A percentile compares a stretch with the other conserved stretches of the same genome.
These are phyloP conservation scores for Aspergillus calidoustus DNA, from an alignment of 2,329 filamentous ascomycete genomes.

Conservation along the genomic window DNA sequence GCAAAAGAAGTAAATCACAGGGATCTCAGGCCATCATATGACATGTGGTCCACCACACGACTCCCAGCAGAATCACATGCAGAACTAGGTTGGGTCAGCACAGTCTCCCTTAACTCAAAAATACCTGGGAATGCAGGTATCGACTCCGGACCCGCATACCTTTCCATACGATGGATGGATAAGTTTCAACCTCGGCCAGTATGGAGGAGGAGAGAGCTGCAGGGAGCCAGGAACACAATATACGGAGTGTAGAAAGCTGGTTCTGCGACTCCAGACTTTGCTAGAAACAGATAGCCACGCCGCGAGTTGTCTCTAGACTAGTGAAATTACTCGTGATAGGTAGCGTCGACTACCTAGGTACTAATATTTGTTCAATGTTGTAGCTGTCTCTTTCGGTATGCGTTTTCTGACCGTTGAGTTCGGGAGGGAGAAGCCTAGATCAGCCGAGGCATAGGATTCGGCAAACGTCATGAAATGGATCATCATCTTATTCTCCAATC, in stretches of 20 bases:
- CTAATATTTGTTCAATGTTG: too few species aligned
- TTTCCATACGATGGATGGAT: too few species aligned
- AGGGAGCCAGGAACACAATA: not conserved
- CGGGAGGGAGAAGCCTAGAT: not conserved
- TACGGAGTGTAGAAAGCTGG: too few species aligned
- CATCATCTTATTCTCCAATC: slow-evolving; percentile 24
- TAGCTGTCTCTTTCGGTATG: too few species aligned
- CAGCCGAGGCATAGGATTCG: slow-evolving; percentile 42
- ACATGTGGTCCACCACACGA: not conserved
- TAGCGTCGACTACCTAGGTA: too few species aligned
- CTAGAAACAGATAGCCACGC: too few species aligned
- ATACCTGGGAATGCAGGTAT: not conserved
- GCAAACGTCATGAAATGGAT: slow-evolving; percentile 42
- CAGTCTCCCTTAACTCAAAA: too few species aligned
- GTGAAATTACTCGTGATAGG: too few species aligned
- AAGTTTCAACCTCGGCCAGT: not conserved
- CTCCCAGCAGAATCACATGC: too few species aligned
- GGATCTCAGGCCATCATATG: not conserved
- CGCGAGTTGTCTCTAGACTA: too few species aligned
- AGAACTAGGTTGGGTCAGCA: too few species aligned
- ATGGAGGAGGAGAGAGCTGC: not conserved
- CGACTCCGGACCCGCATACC: not conserved
- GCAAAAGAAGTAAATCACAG: not conserved
- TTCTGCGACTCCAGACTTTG: too few species aligned
- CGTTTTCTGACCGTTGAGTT: not conserved